phyloP scores from a whole-genome alignment of 2,329 filamentous ascomycete genomes.

The Trichoderma sp. region DNA sequence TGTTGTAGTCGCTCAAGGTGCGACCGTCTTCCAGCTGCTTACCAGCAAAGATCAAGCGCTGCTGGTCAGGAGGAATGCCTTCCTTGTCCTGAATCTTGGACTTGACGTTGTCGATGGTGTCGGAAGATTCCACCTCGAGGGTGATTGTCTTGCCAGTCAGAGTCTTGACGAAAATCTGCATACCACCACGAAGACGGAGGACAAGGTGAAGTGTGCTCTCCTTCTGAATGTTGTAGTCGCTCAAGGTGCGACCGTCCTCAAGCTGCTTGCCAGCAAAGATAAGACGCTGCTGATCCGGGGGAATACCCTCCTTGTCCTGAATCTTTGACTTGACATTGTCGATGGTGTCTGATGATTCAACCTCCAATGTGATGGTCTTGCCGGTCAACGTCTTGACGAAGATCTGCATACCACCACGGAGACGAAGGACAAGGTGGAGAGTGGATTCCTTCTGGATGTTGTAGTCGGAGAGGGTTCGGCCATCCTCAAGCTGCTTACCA shows the following conservation, averaged over 20 bases:
- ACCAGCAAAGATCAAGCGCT: conserved; percentile 92
- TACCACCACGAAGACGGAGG: conserved; percentile 77
- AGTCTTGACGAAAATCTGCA: conserved; percentile 76
- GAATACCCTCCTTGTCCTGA: conserved; percentile 89
- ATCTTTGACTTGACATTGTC: conserved; percentile 96
- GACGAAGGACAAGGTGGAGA: too few species aligned
- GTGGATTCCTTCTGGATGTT: conserved; percentile 84
- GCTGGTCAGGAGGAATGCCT: conserved; percentile 92
- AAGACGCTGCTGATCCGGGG: conserved; percentile 88
- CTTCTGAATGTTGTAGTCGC: conserved; percentile 97
- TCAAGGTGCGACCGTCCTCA: conserved; percentile 85
- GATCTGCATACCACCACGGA: too few species aligned
- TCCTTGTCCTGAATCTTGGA: conserved; percentile 98
- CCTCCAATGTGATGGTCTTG: too few species aligned
- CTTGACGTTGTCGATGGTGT: conserved; percentile 90
- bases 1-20: conserved; percentile 90
- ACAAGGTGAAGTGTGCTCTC: conserved; percentile 80
- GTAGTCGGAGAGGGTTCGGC: conserved; percentile 85
- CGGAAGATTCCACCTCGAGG: too few species aligned
- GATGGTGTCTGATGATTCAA: neutral
- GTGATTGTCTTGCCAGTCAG: conserved; percentile 68
- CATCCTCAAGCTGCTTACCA: conserved; percentile 93
- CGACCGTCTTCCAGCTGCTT: conserved; percentile 96
- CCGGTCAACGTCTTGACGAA: too few species aligned
- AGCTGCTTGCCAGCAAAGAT: conserved; percentile 94